Conservation (phyloP, 345 rosid genomes). For the Triadica sebifera region DNA sequence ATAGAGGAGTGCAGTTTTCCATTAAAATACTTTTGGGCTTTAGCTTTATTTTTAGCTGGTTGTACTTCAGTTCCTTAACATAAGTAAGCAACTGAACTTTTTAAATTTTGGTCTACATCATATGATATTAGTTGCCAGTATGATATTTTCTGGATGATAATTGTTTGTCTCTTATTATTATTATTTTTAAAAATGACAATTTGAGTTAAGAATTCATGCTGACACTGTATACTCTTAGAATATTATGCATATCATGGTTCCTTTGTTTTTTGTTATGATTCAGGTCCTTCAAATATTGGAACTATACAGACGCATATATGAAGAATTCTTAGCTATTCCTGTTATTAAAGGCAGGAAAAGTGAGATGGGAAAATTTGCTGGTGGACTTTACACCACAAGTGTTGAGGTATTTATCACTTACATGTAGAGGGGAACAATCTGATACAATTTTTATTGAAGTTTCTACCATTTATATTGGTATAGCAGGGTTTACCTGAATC, state of each 20-base stretch:
- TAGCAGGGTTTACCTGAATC: slow-evolving; percentile 6
- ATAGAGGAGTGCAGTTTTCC: background rate
- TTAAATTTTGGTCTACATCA: background rate
- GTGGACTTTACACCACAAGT: slow-evolving; percentile 93
- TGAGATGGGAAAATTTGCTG: slow-evolving; percentile 97
- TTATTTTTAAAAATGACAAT: background rate
- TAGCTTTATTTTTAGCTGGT: background rate
- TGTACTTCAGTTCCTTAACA: background rate
- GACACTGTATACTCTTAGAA: background rate
- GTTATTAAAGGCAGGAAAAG: slow-evolving; percentile 92
- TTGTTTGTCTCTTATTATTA: background rate
- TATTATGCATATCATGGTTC: background rate
- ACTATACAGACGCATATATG: slow-evolving; percentile 80
- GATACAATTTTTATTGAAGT: background rate
- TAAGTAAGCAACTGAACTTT: background rate
- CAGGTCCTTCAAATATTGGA: slow-evolving; percentile 83
- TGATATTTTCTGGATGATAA: background rate
- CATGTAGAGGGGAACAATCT: background rate
- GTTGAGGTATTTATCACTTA: slow-evolving; percentile 59
- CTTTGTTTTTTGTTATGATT: background rate
- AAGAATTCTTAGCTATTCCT: slow-evolving; percentile 89
- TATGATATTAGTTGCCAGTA: background rate
- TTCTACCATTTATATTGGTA: background rate
- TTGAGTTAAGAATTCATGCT: background rate
- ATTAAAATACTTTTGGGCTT: background rate